Conservation (phyloP, 2,329 filamentous ascomycete species). For the Diplocarpon rosae region DNA sequence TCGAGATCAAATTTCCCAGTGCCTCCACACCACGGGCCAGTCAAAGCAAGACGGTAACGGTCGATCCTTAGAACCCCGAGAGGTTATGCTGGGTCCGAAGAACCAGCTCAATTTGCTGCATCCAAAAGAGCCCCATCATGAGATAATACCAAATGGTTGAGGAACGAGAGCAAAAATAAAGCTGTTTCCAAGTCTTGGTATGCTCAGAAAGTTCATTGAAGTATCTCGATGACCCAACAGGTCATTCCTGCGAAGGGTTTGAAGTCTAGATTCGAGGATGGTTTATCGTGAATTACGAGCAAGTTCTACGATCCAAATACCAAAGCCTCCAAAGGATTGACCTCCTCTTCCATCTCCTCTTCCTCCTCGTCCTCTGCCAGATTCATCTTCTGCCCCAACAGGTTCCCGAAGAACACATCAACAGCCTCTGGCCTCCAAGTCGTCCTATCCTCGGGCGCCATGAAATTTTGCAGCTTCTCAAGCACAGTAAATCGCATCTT, state of each 20-base stretch:
- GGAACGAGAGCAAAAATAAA: not conserved
- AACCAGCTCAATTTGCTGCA: too few species aligned
- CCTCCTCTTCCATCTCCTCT: constrained; percentile 28
- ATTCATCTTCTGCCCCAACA: constrained; percentile 60
- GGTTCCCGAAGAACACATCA: constrained; percentile 63
- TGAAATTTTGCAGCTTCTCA: constrained; percentile 96
- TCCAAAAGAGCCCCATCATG: too few species aligned
- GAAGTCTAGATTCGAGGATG: not conserved
- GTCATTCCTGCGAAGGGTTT: too few species aligned
- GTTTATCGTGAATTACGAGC: not conserved
- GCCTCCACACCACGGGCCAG: not conserved
- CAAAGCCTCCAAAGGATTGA: constrained; percentile 3
- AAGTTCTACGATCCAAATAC: not conserved
- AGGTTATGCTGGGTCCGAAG: not conserved
- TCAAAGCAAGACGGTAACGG: constrained; percentile 1
- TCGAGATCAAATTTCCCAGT: not conserved
- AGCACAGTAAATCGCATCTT: constrained; percentile 93
- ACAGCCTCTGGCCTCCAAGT: constrained; percentile 72
- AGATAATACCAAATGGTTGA: not conserved
- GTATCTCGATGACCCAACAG: too few species aligned
- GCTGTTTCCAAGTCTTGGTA: too few species aligned
- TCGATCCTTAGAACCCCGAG: constrained; percentile 2
- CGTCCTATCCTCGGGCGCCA: constrained; percentile 79
- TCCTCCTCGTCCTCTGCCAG: constrained; percentile 50
- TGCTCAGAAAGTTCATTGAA: too few species aligned